phyloP scores from a whole-genome alignment of 352 stramenopile genomes.

The Pythium aristosporum region DNA sequence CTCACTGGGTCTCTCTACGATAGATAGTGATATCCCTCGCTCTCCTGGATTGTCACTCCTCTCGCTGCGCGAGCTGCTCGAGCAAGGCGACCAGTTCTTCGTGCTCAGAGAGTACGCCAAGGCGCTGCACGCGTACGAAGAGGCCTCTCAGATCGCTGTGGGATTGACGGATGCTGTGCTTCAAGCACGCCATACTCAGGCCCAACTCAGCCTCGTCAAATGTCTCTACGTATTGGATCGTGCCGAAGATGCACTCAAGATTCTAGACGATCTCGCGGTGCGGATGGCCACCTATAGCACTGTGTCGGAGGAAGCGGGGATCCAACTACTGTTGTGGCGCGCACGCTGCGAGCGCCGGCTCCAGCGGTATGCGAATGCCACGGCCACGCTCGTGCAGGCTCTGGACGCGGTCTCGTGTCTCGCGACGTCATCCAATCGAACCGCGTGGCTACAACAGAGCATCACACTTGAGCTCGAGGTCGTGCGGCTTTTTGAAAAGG shows the following conservation, averaged over 20 bases:
- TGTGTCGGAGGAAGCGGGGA: not conserved
- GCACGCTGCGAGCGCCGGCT: constrained; percentile 54
- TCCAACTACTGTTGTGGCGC: constrained; percentile 49
- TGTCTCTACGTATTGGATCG: constrained; percentile 2
- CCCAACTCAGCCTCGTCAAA: not conserved
- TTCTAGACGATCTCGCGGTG: not conserved
- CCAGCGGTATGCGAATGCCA: constrained; percentile 41
- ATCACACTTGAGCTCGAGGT: constrained; percentile 66
- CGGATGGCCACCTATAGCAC: not conserved
- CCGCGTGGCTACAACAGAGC: constrained; percentile 37
- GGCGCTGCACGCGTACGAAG: not conserved
- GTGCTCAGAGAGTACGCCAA: not conserved
- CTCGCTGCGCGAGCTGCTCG: not conserved
- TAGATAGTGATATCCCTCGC: not conserved
- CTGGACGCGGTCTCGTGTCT: constrained; percentile 45
- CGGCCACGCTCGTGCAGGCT: constrained; percentile 46
- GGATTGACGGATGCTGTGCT: not conserved
- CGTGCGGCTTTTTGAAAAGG: constrained; percentile 40
- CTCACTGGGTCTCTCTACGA: not conserved
- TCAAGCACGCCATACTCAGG: not conserved
- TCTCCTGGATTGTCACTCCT: not conserved
- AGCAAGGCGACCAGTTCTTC: not conserved
- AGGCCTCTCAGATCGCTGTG: not conserved
- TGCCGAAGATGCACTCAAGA: not conserved
- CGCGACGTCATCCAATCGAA: not conserved